Conservation (phyloP, 208 protist genomes). For the Crithidia bombi region DNA sequence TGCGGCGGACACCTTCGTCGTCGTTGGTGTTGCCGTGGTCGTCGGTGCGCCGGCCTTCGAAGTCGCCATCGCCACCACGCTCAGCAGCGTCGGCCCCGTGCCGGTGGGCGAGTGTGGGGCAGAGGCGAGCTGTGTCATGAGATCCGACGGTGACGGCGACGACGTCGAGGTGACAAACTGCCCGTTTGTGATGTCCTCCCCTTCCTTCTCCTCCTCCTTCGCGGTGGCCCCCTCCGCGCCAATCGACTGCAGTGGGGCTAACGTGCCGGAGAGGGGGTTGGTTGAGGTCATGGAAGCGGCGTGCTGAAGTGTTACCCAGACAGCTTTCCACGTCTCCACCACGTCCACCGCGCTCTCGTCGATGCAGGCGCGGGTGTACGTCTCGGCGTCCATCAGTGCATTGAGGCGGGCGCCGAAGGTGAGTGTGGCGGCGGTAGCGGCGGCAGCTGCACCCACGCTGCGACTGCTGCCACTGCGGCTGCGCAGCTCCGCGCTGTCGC, state of each 20-base stretch:
- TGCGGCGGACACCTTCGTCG: background rate
- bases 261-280: background rate
- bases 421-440: background rate
- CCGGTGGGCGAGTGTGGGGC: background rate
- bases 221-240: background rate
- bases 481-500: background rate
- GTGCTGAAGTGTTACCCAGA: slow-evolving; percentile 20
- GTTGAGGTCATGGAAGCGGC: background rate
- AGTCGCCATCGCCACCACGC: background rate
- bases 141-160: background rate
- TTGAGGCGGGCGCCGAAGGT: background rate
- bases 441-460: too few relatives aligned
- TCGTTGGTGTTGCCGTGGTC: background rate
- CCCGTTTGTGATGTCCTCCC: background rate
- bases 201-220: background rate
- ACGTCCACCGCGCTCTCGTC: slow-evolving; percentile 14
- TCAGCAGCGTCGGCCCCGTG: slow-evolving; percentile 1
- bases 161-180: background rate
- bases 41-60: background rate
- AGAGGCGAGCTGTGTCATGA: background rate
- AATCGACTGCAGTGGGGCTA: background rate
- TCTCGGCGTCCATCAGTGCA: slow-evolving; percentile 11
- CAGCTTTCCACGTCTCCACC: slow-evolving; percentile 17
- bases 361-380: slow-evolving; percentile 20
- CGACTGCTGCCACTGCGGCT: background rate